Conservation (phyloP, 2,329 filamentous ascomycete species). For the Cercospora zeina region DNA sequence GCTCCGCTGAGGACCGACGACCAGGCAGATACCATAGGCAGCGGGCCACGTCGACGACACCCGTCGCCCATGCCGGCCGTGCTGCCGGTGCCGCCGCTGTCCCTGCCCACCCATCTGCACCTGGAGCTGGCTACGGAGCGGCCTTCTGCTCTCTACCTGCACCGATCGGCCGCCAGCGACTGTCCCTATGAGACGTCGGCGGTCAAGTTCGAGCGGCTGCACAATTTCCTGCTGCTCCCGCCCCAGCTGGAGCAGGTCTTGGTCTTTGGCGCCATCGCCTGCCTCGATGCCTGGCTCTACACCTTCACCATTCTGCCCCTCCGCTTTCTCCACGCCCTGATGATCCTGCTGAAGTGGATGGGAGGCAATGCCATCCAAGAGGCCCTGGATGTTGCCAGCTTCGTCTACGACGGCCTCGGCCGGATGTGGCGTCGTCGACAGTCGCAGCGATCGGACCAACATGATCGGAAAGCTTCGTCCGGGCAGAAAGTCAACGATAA, state of each 20-base stretch:
- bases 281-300: conserved; percentile 93
- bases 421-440: conserved; percentile 66
- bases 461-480: neutral
- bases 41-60: conserved; percentile 35
- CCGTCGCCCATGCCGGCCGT: conserved; percentile 52
- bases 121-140: conserved; percentile 62
- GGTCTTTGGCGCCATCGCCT: conserved; percentile 84
- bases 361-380: conserved; percentile 70
- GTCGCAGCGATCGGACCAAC: conserved; percentile 13
- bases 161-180: conserved; percentile 57
- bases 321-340: conserved; percentile 77
- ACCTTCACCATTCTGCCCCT: conserved; percentile 94
- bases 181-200: conserved; percentile 88
- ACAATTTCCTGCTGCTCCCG: conserved; percentile 84
- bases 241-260: conserved; percentile 80
- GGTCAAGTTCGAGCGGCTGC: conserved; percentile 85
- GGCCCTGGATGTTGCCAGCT: conserved; percentile 67
- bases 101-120: conserved; percentile 65
- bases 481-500: neutral
- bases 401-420: conserved; percentile 76
- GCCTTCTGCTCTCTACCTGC: conserved; percentile 64
- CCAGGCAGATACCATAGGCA: conserved; percentile 16
- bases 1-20: conserved; percentile 34
- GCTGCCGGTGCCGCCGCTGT: conserved; percentile 62
- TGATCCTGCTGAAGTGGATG: conserved; percentile 79